These are phyloP conservation scores for Trichosporon coremiiforme DNA, from an alignment of 1,284 basidiomycete species.

Conservation along the genomic window DNA sequence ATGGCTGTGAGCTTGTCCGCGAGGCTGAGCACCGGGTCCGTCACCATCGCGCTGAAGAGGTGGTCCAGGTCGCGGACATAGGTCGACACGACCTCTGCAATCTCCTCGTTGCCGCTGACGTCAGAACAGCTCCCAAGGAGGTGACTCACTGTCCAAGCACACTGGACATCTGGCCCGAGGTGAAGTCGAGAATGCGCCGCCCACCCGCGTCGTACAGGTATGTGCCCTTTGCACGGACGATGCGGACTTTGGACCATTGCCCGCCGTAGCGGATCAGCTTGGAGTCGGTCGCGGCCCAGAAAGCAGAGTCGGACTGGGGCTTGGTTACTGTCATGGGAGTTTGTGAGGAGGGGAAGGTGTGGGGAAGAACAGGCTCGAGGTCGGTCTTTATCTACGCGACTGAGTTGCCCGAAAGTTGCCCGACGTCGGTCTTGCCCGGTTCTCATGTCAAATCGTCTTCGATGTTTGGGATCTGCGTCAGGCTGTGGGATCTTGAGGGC, in stretches of 20 bases:
- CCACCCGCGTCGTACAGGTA: constrained; percentile 40
- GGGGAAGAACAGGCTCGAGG: not conserved
- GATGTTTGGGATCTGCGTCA: too few relatives aligned
- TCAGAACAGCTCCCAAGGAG: not conserved
- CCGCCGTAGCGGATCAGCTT: constrained; percentile 38
- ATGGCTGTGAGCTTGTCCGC: constrained; percentile 36
- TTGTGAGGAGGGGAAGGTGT: not conserved
- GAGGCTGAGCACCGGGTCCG: constrained; percentile 42
- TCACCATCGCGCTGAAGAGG: constrained; percentile 44
- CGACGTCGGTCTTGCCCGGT: not conserved
- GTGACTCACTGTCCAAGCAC: constrained; percentile 39
- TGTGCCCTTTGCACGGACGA: constrained; percentile 35
- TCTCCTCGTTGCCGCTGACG: constrained; percentile 42
- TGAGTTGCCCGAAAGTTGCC: constrained; percentile 6
- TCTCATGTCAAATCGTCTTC: not conserved
- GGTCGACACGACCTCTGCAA: constrained; percentile 36
- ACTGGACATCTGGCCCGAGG: constrained; percentile 45
- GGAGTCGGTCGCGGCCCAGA: constrained; percentile 35
- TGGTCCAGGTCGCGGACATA: constrained; percentile 45
- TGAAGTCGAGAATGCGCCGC: constrained; percentile 46
- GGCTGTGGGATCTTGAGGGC: too few relatives aligned
- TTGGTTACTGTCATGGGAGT: constrained; percentile 1
- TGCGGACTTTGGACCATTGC: constrained; percentile 27
- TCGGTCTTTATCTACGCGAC: not conserved
- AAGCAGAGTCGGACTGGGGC: constrained; percentile 26